These are phyloP conservation scores for Juglanconis juglandina DNA, from an alignment of 2,329 filamentous ascomycete genomes.

Conservation along the genomic window DNA sequence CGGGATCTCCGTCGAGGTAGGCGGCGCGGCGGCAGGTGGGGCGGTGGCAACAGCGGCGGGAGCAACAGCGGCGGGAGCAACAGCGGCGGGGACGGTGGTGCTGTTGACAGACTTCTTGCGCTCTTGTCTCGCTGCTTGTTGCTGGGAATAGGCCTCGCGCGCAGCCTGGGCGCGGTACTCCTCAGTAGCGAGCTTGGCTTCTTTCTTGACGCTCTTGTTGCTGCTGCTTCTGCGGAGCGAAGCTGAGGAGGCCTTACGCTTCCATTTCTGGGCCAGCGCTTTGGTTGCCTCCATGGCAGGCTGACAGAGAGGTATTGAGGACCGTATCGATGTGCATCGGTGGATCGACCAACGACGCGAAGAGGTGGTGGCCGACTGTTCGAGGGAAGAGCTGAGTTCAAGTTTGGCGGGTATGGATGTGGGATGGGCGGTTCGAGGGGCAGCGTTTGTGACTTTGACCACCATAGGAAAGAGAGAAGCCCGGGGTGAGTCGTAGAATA, in stretches of 20 bases:
- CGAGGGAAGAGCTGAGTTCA: neutral
- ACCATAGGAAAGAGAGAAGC: neutral
- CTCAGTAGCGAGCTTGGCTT: neutral
- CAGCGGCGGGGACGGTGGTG: neutral
- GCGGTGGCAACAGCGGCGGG: neutral
- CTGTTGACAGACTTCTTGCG: neutral
- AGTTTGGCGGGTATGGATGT: neutral
- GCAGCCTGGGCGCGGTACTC: neutral
- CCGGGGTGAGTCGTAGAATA: neutral
- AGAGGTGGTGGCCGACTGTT: neutral
- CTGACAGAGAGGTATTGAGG: constrained; percentile 4
- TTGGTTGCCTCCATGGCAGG: constrained; percentile 20
- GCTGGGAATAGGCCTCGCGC: neutral
- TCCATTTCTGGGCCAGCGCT: constrained; percentile 15
- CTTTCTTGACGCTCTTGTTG: neutral
- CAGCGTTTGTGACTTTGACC: neutral
- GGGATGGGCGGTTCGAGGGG: neutral
- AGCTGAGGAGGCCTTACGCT: constrained; percentile 9
- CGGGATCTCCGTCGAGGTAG: constrained; percentile 20
- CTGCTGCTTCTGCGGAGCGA: constrained; percentile 9
- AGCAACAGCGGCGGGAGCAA: neutral
- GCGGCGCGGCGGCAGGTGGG: neutral
- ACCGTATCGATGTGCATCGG: constrained; percentile 13
- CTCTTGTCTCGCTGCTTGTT: neutral
- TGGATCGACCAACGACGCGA: neutral